A percentile compares a stretch with the other conserved stretches of the same genome.
Evolutionary conservation across 2,329 filamentous ascomycete genomes (phyloP).

Genomic region (Aspergillus sp.): DNA sequence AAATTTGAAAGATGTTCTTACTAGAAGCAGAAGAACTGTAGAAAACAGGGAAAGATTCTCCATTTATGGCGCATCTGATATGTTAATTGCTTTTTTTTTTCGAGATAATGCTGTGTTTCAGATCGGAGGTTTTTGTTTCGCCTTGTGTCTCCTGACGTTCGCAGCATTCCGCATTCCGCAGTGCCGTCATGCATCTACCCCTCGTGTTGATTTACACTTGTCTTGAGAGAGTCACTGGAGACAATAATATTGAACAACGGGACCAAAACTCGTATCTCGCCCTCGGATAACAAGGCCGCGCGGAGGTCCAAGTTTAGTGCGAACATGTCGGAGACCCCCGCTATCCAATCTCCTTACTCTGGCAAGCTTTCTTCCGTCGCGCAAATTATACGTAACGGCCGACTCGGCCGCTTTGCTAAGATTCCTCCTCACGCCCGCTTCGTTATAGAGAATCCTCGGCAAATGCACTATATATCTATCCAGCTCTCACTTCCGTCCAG

Average conservation of each 20-base stretch:
- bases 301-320: background rate
- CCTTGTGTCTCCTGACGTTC: background rate
- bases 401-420: background rate
- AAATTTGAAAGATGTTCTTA: background rate
- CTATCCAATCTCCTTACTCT: background rate
- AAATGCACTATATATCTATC: background rate
- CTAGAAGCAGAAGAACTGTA: background rate
- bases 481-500: background rate
- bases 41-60: constrained; percentile 2
- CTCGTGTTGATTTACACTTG: too few species aligned
- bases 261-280: constrained; percentile 1
- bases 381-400: background rate
- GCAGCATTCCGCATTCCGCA: background rate
- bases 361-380: background rate
- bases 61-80: constrained; percentile 11
- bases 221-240: background rate
- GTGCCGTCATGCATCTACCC: background rate
- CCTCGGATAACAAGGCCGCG: constrained; percentile 9
- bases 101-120: background rate
- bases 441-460: background rate
- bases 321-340: constrained; percentile 6
- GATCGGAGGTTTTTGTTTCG: background rate
- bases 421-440: background rate
- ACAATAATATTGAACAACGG: background rate
- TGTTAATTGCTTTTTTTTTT: background rate